Evolutionary conservation across 2,329 filamentous ascomycete genomes (phyloP).

Genomic region (Scytalidium lignicola): DNA sequence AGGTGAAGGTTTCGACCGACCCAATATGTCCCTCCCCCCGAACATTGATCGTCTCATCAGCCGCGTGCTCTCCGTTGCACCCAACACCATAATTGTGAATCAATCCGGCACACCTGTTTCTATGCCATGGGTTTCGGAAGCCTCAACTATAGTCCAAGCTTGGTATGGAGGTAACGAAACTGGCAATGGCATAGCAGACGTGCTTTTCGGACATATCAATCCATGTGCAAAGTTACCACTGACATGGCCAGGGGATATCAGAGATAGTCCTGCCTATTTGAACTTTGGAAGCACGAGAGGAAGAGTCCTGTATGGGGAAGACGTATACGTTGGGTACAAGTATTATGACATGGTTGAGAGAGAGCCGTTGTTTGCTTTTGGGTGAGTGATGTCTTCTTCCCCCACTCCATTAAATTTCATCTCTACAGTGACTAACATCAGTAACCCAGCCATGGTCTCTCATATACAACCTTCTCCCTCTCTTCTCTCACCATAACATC

Average conservation of each 20-base stretch:
- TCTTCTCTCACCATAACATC: background rate
- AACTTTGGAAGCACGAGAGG: constrained; percentile 52
- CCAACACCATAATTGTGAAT: constrained; percentile 54
- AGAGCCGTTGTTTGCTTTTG: constrained; percentile 54
- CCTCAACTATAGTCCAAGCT: constrained; percentile 28
- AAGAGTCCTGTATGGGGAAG: constrained; percentile 58
- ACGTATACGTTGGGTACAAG: constrained; percentile 59
- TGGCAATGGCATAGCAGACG: constrained; percentile 59
- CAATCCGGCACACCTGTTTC: constrained; percentile 55
- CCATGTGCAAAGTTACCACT: constrained; percentile 57
- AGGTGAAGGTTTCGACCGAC: constrained; percentile 26
- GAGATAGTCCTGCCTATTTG: constrained; percentile 57
- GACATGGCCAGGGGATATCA: constrained; percentile 49
- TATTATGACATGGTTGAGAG: constrained; percentile 56
- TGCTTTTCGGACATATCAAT: constrained; percentile 56
- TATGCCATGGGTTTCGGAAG: constrained; percentile 46
- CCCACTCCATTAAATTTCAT: constrained; percentile 34
- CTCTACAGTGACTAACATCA: background rate
- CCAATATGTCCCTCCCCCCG: constrained; percentile 20
- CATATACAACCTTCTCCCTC: constrained; percentile 61
- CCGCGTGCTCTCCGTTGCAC: constrained; percentile 49
- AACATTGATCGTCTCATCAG: constrained; percentile 35
- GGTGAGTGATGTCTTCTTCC: constrained; percentile 57
- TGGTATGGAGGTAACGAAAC: constrained; percentile 62
- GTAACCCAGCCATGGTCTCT: constrained; percentile 71